phyloP scores from a whole-genome alignment of 495 filamentous ascomycete genomes.

The Chaetomium fimeti region DNA sequence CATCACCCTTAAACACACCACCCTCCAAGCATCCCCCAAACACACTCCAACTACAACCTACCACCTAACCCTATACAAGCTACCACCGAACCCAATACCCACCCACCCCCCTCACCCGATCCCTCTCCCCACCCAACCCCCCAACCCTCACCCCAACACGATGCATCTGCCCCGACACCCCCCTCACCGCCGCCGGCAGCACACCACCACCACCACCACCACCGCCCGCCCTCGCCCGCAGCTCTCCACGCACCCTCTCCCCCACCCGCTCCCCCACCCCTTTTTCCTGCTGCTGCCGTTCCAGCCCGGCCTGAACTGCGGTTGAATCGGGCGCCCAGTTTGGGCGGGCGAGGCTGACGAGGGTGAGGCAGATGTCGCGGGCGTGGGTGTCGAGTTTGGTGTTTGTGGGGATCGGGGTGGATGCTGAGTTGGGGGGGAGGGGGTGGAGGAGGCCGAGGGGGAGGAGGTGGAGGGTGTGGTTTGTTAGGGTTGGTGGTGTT shows the following conservation, averaged over 20 bases:
- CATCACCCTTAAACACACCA: neutral
- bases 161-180: constrained; percentile 56
- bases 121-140: constrained; percentile 47
- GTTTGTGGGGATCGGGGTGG: constrained; percentile 35
- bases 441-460: constrained; percentile 54
- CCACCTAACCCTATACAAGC: constrained; percentile 5
- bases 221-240: constrained; percentile 26
- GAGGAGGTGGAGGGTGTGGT: constrained; percentile 48
- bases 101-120: constrained; percentile 44
- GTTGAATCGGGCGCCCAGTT: constrained; percentile 52
- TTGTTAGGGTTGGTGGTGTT: constrained; percentile 30
- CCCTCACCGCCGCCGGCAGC: constrained; percentile 39
- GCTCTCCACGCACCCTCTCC: constrained; percentile 30
- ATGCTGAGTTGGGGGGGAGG: constrained; percentile 30
- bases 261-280: constrained; percentile 1
- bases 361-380: constrained; percentile 50
- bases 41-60: neutral
- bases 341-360: constrained; percentile 53
- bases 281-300: too few relatives aligned
- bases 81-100: constrained; percentile 42
- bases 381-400: constrained; percentile 38
- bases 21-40: neutral
- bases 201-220: constrained; percentile 28
- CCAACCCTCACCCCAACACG: constrained; percentile 53
- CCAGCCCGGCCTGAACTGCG: neutral